Evolutionary conservation across 352 stramenopile genomes (phyloP).

Genomic region (Pythium aristosporum): DNA sequence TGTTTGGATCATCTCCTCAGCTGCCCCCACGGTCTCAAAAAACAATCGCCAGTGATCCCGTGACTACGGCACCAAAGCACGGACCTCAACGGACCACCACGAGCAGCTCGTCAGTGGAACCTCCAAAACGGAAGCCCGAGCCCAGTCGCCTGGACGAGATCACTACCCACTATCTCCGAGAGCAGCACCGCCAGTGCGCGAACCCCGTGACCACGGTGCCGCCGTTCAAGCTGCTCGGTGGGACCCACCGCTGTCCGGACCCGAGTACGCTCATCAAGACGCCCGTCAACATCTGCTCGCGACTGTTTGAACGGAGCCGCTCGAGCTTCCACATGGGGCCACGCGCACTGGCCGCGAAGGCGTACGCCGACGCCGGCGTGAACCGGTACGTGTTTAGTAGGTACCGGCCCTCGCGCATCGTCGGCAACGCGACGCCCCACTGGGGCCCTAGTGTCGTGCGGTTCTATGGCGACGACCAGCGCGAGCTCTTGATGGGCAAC

Average conservation of each 20-base stretch:
- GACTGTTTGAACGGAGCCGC: constrained; percentile 52
- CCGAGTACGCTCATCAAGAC: constrained; percentile 39
- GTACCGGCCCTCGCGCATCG: constrained; percentile 63
- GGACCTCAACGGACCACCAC: not conserved
- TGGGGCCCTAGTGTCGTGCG: constrained; percentile 62
- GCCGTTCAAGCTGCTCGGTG: constrained; percentile 75
- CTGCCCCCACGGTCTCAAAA: too few relatives aligned
- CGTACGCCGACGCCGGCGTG: constrained; percentile 64
- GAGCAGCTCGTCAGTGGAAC: not conserved
- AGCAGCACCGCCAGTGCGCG: constrained; percentile 86
- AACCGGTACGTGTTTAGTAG: constrained; percentile 80
- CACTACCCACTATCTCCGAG: constrained; percentile 84
- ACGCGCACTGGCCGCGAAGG: constrained; percentile 37
- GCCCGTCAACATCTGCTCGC: constrained; percentile 64
- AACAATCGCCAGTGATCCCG: not conserved
- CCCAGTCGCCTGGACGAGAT: constrained; percentile 76
- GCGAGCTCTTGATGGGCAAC: constrained; percentile 71
- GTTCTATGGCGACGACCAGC: constrained; percentile 66
- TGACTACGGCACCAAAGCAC: not conserved
- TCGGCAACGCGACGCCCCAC: constrained; percentile 45
- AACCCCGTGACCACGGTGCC: constrained; percentile 87
- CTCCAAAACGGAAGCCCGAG: not conserved
- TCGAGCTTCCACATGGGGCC: constrained; percentile 44
- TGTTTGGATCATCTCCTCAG: constrained; percentile 1
- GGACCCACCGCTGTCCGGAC: constrained; percentile 76